Conservation (phyloP, 495 filamentous ascomycete species). For the Penicillium egyptiacum region DNA sequence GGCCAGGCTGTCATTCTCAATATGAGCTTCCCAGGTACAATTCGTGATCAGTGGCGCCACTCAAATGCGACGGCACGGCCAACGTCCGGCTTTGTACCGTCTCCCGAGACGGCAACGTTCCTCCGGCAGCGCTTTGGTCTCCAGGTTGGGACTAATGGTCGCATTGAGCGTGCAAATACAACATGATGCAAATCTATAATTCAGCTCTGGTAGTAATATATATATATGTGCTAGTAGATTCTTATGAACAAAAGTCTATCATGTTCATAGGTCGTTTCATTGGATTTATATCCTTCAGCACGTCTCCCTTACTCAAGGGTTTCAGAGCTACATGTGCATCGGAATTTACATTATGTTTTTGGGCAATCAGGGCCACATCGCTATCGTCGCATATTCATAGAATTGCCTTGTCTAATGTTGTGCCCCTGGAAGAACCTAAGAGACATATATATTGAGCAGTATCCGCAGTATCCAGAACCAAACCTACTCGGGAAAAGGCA, state of each 20-base stretch:
- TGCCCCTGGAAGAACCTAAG: neutral
- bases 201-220: conserved; percentile 7
- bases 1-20: conserved; percentile 70
- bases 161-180: conserved; percentile 35
- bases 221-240: neutral
- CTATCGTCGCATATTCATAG: too few relatives aligned
- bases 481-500: neutral
- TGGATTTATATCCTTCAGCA: neutral
- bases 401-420: neutral
- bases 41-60: conserved; percentile 62
- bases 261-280: neutral
- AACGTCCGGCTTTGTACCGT: conserved; percentile 31
- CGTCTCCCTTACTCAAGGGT: neutral
- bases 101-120: conserved; percentile 44
- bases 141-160: conserved; percentile 42
- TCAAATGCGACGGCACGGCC: conserved; percentile 28
- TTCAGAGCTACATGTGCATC: neutral
- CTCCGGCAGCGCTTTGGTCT: conserved; percentile 46
- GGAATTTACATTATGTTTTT: too few relatives aligned
- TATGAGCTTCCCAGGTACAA: conserved; percentile 64
- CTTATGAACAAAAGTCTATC: neutral
- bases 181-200: conserved; percentile 15
- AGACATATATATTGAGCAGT: neutral
- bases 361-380: too few relatives aligned
- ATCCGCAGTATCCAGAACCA: neutral